Conservation (phyloP, 1,139 yeast species). For the Yamadazyma oceani region DNA sequence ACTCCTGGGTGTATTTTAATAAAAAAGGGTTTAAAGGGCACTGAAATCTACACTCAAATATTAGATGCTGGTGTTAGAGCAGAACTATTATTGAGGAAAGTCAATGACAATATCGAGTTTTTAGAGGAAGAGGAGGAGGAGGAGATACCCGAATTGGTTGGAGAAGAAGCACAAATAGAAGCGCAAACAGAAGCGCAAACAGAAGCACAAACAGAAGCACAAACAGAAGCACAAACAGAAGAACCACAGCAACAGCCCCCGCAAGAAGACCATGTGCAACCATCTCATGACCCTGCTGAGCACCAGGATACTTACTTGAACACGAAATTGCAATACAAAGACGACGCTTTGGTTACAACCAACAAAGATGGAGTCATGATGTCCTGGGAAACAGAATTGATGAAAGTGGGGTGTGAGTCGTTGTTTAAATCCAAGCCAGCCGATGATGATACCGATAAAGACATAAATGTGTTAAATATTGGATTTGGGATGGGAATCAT, state of each 20-base stretch:
- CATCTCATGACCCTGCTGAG: slow-evolving; percentile 49
- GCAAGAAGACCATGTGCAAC: slow-evolving; percentile 9
- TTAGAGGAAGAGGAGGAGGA: slow-evolving; percentile 28
- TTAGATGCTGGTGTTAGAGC: slow-evolving; percentile 92
- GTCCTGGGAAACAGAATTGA: slow-evolving; percentile 89
- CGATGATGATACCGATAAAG: slow-evolving; percentile 19
- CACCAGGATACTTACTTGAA: slow-evolving; percentile 65
- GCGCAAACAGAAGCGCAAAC: slow-evolving; percentile 17
- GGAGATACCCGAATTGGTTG: slow-evolving; percentile 13
- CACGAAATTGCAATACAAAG: slow-evolving; percentile 68
- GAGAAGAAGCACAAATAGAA: slow-evolving; percentile 20
- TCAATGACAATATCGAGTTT: slow-evolving; percentile 54
- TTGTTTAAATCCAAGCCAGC: slow-evolving; percentile 41
- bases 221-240: slow-evolving; percentile 16
- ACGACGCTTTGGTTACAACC: slow-evolving; percentile 70
- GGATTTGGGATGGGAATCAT: slow-evolving; percentile 98
- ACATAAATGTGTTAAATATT: slow-evolving; percentile 66
- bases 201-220: slow-evolving; percentile 17
- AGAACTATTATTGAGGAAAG: slow-evolving; percentile 73
- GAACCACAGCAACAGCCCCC: neutral
- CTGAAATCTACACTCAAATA: slow-evolving; percentile 50
- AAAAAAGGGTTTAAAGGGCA: slow-evolving; percentile 46
- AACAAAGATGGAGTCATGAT: slow-evolving; percentile 93
- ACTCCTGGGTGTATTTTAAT: slow-evolving; percentile 76
- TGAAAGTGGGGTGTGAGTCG: slow-evolving; percentile 77